Evolutionary conservation across 2,329 filamentous ascomycete genomes (phyloP), one percentile per base, ranked within the genome.

Genomic region (Talaromyces sp.): DNA sequence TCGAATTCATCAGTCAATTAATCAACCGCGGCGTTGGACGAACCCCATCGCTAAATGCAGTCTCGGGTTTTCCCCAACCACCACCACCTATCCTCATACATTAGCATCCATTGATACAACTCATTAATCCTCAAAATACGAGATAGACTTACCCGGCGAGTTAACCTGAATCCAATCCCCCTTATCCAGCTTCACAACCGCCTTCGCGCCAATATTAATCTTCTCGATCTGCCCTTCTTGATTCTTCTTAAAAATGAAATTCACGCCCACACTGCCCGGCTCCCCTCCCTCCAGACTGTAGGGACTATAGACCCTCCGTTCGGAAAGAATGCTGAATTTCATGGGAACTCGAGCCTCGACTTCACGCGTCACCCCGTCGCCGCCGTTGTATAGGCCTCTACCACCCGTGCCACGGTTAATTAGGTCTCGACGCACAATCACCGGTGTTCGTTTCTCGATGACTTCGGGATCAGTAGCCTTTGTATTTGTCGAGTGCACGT

Each of bases 251-350:
- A 61, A 63, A 15, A 63, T 58, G 42, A 49, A 63, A 33, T 63
- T 30, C 30, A n/a, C 54, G n/a, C 61, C 61, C 2, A 63, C 61
- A 52, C 61, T 63, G 1, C 61, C 61, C 19, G 61, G 61, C 19
- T 86, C 87, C 4, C 92, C 92, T 0, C 92, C 92, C n/a, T 85
- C 86, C 63, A 96, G 81, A 0, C 92, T 91, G 68, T 91, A 95
- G 1, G 90, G 90, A 62, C 84, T 81, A 64, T 88, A 87, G 0
- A 92, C 88, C 33, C 90, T 75, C 15, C 90, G 72, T 71, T 93
- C 90, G n/a, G 84, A 87, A 5, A 93, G 76, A 22, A 93, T 92
- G 4, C 84, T 87, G 7, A 90, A 89, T 73, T 92, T 88, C 9
- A 92, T 84, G 0, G 88, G 87, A 49, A 89, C 86, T 4, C 89